Percentiles rank a stretch among this genome's conserved stretches.
phyloP scores from a whole-genome alignment of 176 grass and related monocot genomes.

The Puccinellia tenuiflora region DNA sequence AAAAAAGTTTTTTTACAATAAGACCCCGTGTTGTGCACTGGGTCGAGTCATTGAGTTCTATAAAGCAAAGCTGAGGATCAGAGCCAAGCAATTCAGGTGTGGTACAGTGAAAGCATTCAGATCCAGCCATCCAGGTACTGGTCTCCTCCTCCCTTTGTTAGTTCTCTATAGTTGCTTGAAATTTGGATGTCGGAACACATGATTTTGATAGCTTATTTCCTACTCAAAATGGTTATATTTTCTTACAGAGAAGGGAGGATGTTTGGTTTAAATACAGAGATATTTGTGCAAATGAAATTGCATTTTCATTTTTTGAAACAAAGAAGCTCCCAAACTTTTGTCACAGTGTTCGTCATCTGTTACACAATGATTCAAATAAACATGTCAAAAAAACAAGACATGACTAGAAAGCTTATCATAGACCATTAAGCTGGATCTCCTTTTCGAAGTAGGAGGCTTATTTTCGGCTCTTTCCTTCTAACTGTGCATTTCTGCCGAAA shows the following conservation, averaged over 20 bases:
- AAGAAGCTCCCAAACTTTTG: neutral
- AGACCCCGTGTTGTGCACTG: neutral
- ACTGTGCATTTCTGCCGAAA: neutral
- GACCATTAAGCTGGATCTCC: neutral
- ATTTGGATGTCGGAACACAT: neutral
- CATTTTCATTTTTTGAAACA: neutral
- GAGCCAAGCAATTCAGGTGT: neutral
- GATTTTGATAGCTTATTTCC: neutral
- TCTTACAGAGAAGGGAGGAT: neutral
- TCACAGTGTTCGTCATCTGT: neutral
- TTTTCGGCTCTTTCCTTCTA: neutral
- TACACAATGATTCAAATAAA: neutral
- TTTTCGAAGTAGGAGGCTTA: neutral
- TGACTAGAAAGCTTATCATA: neutral
- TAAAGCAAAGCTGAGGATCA: neutral
- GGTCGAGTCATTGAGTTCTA: neutral
- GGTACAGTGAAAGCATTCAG: neutral
- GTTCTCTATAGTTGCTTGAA: neutral
- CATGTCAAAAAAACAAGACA: neutral
- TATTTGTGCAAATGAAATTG: neutral
- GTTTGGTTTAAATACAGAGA: neutral
- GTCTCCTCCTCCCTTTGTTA: neutral
- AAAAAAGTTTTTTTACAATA: neutral
- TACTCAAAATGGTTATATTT: neutral
- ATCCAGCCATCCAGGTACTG: neutral